A percentile compares a stretch with the other conserved stretches of the same genome.
Evolutionary conservation across 768 basidiomycete genomes (phyloP).

Genomic region (Xerocomellus dryophilus): DNA sequence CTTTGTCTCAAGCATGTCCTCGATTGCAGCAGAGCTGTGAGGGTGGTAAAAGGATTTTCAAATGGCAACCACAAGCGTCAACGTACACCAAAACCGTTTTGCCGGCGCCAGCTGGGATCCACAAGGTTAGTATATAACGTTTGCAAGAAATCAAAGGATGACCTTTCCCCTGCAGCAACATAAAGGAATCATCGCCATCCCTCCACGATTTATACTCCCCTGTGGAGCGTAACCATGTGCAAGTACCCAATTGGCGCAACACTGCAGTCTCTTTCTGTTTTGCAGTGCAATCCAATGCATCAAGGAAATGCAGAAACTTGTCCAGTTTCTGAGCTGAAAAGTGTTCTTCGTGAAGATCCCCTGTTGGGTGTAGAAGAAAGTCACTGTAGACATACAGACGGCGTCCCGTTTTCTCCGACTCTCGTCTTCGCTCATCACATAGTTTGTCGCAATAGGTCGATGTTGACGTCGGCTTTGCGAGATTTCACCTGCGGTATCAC

Average conservation of each 20-base stretch:
- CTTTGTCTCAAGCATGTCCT: not conserved
- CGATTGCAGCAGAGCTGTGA: not conserved
- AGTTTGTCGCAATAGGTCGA: too few species aligned
- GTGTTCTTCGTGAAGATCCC: not conserved
- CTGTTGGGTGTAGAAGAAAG: too few species aligned
- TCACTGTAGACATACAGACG: not conserved
- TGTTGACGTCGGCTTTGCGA: too few species aligned
- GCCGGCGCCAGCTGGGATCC: not conserved
- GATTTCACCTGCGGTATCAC: too few species aligned
- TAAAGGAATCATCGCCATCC: not conserved
- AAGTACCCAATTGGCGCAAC: slow-evolving; percentile 6
- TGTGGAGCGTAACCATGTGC: slow-evolving; percentile 4
- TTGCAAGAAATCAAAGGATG: not conserved
- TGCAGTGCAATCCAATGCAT: not conserved
- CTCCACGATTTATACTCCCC: slow-evolving; percentile 1
- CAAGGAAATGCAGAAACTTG: not conserved
- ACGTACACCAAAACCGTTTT: not conserved
- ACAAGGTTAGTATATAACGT: not conserved
- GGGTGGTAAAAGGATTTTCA: not conserved
- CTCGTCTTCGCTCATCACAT: not conserved
- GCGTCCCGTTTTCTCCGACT: not conserved
- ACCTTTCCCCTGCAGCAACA: slow-evolving; percentile 21
- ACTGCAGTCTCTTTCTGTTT: not conserved
- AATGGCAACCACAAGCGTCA: not conserved
- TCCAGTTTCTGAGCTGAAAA: not conserved